phyloP scores from a whole-genome alignment of 306 rosid genomes.

The Corylus heterophylla region DNA sequence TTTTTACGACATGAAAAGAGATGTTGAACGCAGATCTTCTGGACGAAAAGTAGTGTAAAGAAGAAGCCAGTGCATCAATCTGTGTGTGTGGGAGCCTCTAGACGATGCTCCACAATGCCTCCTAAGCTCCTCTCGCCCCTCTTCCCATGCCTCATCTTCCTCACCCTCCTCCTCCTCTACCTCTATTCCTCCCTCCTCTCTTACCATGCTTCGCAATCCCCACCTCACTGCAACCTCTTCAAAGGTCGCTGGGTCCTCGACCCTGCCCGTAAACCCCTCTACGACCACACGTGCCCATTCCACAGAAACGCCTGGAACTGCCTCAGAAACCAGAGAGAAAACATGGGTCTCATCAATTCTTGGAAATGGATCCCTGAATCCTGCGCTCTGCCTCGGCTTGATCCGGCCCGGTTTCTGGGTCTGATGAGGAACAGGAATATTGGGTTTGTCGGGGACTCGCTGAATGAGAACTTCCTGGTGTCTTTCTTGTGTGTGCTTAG shows the following conservation, averaged over 20 bases:
- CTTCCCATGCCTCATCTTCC: slow-evolving; percentile 58
- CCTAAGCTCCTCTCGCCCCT: slow-evolving; percentile 57
- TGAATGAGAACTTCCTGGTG: slow-evolving; percentile 80
- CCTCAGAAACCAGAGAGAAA: slow-evolving; percentile 68
- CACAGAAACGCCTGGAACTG: slow-evolving; percentile 96
- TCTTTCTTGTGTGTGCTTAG: slow-evolving; percentile 74
- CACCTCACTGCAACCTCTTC: slow-evolving; percentile 56
- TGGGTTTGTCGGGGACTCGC: slow-evolving; percentile 83
- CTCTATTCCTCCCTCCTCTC: slow-evolving; percentile 54
- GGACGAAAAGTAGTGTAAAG: no score
- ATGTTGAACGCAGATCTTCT: neutral
- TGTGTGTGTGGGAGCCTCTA: neutral
- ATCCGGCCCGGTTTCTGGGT: slow-evolving; percentile 59
- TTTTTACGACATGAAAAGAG: no score
- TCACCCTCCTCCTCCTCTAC: slow-evolving; percentile 46
- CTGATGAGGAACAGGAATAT: slow-evolving; percentile 67
- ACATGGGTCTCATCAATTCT: slow-evolving; percentile 64
- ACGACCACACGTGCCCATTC: slow-evolving; percentile 78
- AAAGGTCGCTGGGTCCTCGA: slow-evolving; percentile 63
- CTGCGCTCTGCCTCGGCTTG: slow-evolving; percentile 63
- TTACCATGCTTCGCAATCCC: slow-evolving; percentile 21
- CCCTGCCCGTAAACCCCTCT: slow-evolving; percentile 57
- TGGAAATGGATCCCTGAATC: slow-evolving; percentile 76
- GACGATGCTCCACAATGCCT: slow-evolving; percentile 45
- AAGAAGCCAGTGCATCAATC: neutral